These are phyloP conservation scores for Eragrostis nindensis DNA, from an alignment of 176 grass and related monocot genomes.

Conservation along the genomic window DNA sequence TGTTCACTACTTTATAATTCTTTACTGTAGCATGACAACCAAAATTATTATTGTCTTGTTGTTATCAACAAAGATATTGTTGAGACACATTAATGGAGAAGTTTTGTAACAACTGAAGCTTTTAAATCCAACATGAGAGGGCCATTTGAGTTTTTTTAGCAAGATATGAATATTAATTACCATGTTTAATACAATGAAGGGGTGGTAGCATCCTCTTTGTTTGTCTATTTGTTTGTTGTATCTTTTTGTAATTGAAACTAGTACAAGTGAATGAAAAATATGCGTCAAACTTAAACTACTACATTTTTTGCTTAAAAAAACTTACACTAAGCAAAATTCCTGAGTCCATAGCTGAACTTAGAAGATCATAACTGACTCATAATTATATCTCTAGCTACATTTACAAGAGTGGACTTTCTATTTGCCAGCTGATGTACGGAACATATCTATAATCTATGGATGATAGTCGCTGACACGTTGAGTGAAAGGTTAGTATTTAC, in stretches of 20 bases:
- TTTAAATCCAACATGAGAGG: not conserved
- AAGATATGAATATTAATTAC: not conserved
- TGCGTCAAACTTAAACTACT: not conserved
- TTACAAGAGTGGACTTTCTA: slow-evolving; percentile 2
- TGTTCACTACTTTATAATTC: not conserved
- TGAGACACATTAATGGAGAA: not conserved
- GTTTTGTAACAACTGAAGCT: not conserved
- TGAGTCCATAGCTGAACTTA: not conserved
- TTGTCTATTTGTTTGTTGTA: no score
- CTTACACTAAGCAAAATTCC: no score
- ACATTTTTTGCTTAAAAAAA: no score
- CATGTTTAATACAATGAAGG: not conserved
- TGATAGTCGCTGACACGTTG: not conserved
- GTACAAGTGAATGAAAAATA: not conserved
- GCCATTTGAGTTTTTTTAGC: not conserved
- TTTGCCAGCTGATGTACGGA: not conserved
- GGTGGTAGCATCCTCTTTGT: no score
- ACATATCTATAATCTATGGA: not conserved
- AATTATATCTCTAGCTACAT: not conserved
- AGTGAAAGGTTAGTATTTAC: not conserved
- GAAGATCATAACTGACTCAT: not conserved
- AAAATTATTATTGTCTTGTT: not conserved
- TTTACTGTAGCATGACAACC: not conserved
- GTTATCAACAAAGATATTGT: not conserved
- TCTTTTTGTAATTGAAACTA: not conserved